Evolutionary conservation across 176 grass and related monocot species (phyloP), one percentile per base, ranked within the genome.

Genomic region (Cenchrus purpureus): DNA sequence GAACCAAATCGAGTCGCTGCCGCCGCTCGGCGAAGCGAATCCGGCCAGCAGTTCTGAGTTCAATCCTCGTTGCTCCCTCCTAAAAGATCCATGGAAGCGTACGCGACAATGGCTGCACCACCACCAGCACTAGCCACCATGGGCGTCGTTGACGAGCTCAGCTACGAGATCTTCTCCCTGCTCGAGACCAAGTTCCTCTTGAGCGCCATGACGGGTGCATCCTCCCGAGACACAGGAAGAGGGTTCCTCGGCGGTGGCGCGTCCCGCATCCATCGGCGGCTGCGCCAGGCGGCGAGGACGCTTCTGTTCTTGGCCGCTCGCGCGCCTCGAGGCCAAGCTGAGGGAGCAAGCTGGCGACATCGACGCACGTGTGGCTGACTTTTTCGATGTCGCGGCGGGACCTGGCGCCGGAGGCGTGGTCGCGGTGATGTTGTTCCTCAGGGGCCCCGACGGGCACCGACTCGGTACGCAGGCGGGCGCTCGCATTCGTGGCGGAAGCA

Each of bases 121-220:
- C 72, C 9, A 63, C 4, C 32, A 2, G 19, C 31, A 32, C 31
- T 32, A 32, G 31, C 31, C 31, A 32, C 75, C 60, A 82, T 87
- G 80, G 85, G 73, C 82, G 68, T 79, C 10, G 86, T 87, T 76
- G 91, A 86, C 31, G 2, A 83, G 90, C 85, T 95, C 55, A 88
- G 93, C 90, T 84, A 90, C 79, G 88, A 90, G 79, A 95, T 92
- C 69, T 95, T 92, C 85, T 92, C 90, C 32, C 4, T 95, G 50
- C 82, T 95, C 9, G 90, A 95, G 85, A 92, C 74, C 85, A 92
- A 86, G 82, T 92, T 95, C 87, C 58, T 95, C 4, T 92, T 95
- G 59, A 85, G 90, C 56, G 65, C 62, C 2, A n/a, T n/a, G n/a
- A 46, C 16, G 68, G 80, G 10, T 65, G 57, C 61, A 2, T 40